A percentile compares a stretch with the other conserved stretches of the same genome.
Conservation (phyloP, 1,284 basidiomycete genomes). For the Hymenochaete sp. region DNA sequence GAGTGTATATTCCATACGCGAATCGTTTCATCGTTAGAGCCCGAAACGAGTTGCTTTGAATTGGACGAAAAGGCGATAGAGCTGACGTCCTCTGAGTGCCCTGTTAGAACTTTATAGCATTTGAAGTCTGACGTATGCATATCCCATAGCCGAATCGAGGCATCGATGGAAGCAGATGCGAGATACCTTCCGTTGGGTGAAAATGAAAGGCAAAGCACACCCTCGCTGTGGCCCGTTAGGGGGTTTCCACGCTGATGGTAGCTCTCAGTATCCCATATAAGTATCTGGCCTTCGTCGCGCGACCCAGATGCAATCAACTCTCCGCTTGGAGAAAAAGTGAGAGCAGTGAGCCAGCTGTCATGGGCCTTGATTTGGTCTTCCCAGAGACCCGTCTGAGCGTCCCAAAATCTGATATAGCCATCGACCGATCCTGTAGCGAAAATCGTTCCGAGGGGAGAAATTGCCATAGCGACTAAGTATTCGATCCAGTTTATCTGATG, state of each 20-base stretch:
- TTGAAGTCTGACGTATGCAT: not conserved
- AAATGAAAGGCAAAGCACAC: not conserved
- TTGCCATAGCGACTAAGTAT: too few species aligned
- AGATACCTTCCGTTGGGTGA: slow-evolving; percentile 1
- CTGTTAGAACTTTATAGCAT: not conserved
- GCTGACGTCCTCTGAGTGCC: not conserved
- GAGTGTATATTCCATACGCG: slow-evolving; percentile 61
- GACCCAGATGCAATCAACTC: slow-evolving; percentile 5
- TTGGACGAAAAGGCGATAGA: slow-evolving; percentile 7
- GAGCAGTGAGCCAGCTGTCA: not conserved
- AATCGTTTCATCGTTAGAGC: slow-evolving; percentile 53
- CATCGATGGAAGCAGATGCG: slow-evolving; percentile 4
- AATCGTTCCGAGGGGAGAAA: slow-evolving; percentile 8
- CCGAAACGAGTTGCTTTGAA: slow-evolving; percentile 1
- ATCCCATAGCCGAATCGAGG: not conserved
- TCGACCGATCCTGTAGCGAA: slow-evolving; percentile 90
- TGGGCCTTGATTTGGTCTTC: slow-evolving; percentile 4
- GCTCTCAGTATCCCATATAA: slow-evolving; percentile 5
- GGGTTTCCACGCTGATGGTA: not conserved
- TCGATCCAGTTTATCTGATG: too few species aligned
- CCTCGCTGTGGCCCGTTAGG: not conserved
- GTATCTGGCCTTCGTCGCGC: not conserved
- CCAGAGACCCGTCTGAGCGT: slow-evolving; percentile 5
- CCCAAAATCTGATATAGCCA: slow-evolving; percentile 36
- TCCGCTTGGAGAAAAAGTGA: slow-evolving; percentile 9